phyloP scores from a whole-genome alignment of 805 yeast species.

The Kurtzmaniella cleridarum region DNA sequence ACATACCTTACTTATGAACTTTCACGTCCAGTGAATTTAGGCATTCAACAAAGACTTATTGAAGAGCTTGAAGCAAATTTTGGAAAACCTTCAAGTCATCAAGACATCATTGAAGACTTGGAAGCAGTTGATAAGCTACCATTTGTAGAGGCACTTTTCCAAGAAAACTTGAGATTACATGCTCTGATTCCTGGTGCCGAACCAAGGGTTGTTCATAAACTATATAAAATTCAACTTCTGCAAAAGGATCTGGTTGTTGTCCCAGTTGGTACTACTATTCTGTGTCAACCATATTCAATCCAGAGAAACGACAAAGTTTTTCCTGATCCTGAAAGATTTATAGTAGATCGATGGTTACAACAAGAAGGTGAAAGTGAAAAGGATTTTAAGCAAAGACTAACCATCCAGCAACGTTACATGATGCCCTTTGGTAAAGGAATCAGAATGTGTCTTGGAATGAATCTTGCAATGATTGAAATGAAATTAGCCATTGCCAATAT shows the following conservation, averaged over 20 bases:
- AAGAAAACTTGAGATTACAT: conserved; percentile 58
- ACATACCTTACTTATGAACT: conserved; percentile 56
- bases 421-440: conserved; percentile 72
- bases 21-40: conserved; percentile 42
- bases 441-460: conserved; percentile 71
- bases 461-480: conserved; percentile 62
- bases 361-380: conserved; percentile 25
- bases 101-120: conserved; percentile 19
- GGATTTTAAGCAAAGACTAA: conserved; percentile 31
- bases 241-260: conserved; percentile 20
- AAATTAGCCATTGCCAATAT: conserved; percentile 51
- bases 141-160: conserved; percentile 53
- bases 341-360: conserved; percentile 62
- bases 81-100: conserved; percentile 20
- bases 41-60: conserved; percentile 43
- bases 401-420: conserved; percentile 46
- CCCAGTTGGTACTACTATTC: conserved; percentile 52
- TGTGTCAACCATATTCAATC: conserved; percentile 62
- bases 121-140: conserved; percentile 51
- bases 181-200: conserved; percentile 73
- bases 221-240: conserved; percentile 22
- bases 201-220: conserved; percentile 45
- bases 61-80: conserved; percentile 39
- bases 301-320: conserved; percentile 50
- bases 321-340: conserved; percentile 45